phyloP scores from a whole-genome alignment of 371 early-diverging fungal species.

The Mortierella sp. region DNA sequence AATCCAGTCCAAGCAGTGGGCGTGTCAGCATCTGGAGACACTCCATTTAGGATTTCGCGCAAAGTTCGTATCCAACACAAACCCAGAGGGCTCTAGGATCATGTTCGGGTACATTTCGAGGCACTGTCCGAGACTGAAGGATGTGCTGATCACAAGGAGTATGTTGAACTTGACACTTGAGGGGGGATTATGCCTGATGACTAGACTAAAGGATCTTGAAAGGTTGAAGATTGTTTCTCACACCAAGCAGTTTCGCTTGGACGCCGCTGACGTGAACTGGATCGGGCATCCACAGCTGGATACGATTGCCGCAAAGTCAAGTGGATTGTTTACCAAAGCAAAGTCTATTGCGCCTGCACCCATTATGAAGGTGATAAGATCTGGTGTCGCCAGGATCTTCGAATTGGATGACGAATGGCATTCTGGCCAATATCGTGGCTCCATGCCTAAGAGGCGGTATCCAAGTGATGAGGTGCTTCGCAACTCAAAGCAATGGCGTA shows the following conservation, averaged over 20 bases:
- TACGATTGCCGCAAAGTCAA: too few species aligned
- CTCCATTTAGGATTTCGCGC: slow-evolving; percentile 12
- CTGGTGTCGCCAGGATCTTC: not conserved
- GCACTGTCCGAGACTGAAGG: slow-evolving; percentile 6
- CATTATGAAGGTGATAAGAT: too few species aligned
- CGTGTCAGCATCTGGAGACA: slow-evolving; percentile 11
- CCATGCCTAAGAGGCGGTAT: too few species aligned
- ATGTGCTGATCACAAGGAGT: not conserved
- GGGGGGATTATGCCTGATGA: slow-evolving; percentile 16
- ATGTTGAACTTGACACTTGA: slow-evolving; percentile 1
- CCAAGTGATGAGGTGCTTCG: too few species aligned
- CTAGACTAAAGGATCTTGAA: slow-evolving; percentile 7
- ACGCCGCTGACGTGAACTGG: slow-evolving; percentile 5
- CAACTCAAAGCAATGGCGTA: not conserved
- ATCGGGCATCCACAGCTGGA: slow-evolving; percentile 4
- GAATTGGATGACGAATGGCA: slow-evolving; percentile 10
- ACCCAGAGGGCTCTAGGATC: not conserved
- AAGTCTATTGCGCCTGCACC: too few species aligned
- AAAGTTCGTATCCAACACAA: not conserved
- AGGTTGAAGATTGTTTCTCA: not conserved
- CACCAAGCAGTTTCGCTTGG: not conserved
- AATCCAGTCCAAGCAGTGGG: not conserved
- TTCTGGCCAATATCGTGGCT: too few species aligned
- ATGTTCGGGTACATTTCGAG: slow-evolving; percentile 17
- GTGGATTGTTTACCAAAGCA: too few species aligned